phyloP scores from a whole-genome alignment of 139 green algal species.

The Gonium pectorale region DNA sequence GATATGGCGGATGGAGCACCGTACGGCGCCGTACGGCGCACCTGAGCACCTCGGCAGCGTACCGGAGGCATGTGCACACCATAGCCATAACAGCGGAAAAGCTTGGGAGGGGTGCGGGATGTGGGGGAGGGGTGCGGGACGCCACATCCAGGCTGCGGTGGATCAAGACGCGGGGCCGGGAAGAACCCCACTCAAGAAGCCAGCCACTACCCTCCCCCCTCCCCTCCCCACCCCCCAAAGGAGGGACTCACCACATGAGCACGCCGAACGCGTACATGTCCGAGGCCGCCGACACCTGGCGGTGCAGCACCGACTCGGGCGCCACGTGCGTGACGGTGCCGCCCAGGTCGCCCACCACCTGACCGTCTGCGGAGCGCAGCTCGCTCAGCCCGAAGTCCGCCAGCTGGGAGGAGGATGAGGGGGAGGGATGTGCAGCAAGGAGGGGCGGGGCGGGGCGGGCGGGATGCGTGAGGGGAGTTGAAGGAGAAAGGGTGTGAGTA shows the following conservation, averaged over 20 bases:
- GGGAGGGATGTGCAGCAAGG: neutral
- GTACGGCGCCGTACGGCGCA: too few relatives aligned
- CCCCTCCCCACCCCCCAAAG: neutral
- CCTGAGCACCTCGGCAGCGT: too few relatives aligned
- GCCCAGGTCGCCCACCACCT: slow-evolving; percentile 56
- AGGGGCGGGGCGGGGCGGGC: neutral
- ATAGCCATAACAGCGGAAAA: too few relatives aligned
- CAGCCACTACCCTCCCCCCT: slow-evolving; percentile 8
- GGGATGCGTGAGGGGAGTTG: neutral
- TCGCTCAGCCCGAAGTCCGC: slow-evolving; percentile 62
- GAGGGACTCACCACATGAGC: slow-evolving; percentile 45
- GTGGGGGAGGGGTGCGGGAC: too few relatives aligned
- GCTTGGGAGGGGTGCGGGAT: too few relatives aligned
- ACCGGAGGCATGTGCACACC: too few relatives aligned
- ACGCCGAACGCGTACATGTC: slow-evolving; percentile 63
- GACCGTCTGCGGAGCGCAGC: slow-evolving; percentile 39
- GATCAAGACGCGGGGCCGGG: too few relatives aligned
- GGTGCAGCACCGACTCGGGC: slow-evolving; percentile 43
- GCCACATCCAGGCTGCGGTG: too few relatives aligned
- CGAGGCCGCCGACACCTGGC: slow-evolving; percentile 27
- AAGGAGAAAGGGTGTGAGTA: neutral
- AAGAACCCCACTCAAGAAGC: too few relatives aligned
- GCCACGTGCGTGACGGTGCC: slow-evolving; percentile 58
- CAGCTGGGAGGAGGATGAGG: slow-evolving; percentile 12
- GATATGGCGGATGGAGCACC: too few relatives aligned